phyloP scores from a whole-genome alignment of 2,329 filamentous ascomycete species.

The Didymella arachidicola region DNA sequence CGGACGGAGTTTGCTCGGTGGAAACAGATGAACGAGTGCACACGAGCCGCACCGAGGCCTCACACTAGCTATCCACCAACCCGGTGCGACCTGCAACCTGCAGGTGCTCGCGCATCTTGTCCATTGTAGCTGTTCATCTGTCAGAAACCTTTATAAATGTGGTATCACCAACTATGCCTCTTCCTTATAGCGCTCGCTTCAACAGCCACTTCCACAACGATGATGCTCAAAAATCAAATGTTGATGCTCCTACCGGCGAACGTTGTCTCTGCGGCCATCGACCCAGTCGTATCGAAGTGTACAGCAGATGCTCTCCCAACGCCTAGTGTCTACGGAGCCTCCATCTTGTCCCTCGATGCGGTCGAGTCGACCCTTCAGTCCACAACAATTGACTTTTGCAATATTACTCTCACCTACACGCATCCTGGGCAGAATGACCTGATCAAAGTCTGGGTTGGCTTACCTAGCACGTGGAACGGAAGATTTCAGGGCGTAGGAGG shows the following conservation, averaged over 20 bases:
- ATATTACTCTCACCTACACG: constrained; percentile 30
- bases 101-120: neutral
- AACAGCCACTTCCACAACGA: neutral
- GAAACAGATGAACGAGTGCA: neutral
- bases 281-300: neutral
- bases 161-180: too few relatives aligned
- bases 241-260: neutral
- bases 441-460: constrained; percentile 28
- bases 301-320: constrained; percentile 1
- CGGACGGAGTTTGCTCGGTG: neutral
- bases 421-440: constrained; percentile 30
- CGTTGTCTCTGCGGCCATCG: neutral
- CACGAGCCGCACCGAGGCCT: neutral
- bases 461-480: constrained; percentile 32
- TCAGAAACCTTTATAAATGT: neutral
- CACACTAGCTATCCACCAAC: neutral
- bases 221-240: constrained; percentile 6
- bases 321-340: constrained; percentile 8
- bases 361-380: constrained; percentile 6
- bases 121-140: neutral
- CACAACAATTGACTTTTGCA: constrained; percentile 24
- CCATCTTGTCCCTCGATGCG: constrained; percentile 6
- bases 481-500: constrained; percentile 37
- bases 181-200: neutral
- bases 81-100: neutral